Evolutionary conservation across 1,284 basidiomycete species (phyloP).

Genomic region (Macrocystidia cucumis): DNA sequence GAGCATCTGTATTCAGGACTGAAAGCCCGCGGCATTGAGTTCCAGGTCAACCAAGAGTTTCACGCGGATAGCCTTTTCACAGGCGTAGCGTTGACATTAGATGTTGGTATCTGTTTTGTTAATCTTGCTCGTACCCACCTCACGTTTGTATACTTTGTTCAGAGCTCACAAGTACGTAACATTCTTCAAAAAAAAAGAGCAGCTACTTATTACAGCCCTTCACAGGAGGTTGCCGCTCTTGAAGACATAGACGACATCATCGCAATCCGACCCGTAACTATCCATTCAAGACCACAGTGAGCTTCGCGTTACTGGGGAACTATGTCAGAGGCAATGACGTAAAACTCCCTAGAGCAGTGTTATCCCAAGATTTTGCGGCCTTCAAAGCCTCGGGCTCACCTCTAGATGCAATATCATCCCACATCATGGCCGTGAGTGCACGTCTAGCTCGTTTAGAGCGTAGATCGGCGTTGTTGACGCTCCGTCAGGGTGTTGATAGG

Average conservation of each 20-base stretch:
- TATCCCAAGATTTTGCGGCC: not conserved
- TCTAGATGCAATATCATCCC: conserved; percentile 25
- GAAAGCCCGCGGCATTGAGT: conserved; percentile 23
- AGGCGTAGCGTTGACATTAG: conserved; percentile 29
- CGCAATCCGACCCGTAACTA: conserved; percentile 27
- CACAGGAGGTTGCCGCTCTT: conserved; percentile 27
- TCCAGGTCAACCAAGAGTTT: conserved; percentile 31
- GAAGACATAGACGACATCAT: conserved; percentile 25
- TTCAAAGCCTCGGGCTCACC: conserved; percentile 13
- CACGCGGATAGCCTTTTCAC: conserved; percentile 29
- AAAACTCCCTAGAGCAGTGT: not conserved
- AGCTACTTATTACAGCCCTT: no score
- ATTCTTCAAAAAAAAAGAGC: no score
- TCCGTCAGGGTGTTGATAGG: conserved; percentile 34
- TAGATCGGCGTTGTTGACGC: no score
- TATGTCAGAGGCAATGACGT: not conserved
- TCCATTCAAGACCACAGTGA: not conserved
- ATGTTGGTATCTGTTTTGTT: no score
- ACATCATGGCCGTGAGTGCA: conserved; percentile 30
- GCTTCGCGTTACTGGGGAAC: not conserved
- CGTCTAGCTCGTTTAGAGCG: no score
- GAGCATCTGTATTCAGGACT: conserved; percentile 25
- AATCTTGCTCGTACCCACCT: no score
- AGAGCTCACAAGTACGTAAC: no score
- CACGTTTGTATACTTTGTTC: no score